Conservation (phyloP, 164 flowering plant species). For the Taxillus chinensis region DNA sequence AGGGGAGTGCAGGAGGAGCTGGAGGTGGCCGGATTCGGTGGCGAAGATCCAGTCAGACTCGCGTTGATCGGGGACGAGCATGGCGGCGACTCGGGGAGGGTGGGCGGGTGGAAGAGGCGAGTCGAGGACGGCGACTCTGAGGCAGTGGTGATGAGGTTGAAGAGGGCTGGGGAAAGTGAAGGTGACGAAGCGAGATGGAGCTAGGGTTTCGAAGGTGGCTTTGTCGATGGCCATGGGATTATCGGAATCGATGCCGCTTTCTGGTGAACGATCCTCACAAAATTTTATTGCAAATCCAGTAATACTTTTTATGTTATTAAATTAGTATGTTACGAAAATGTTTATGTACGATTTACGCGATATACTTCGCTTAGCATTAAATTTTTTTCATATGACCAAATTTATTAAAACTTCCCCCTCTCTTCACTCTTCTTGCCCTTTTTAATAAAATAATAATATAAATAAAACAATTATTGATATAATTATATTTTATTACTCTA, state of each 20-base stretch:
- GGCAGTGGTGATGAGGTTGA: slow-evolving; percentile 5
- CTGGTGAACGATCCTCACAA: too few relatives aligned
- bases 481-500: too few relatives aligned
- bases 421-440: too few relatives aligned
- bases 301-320: too few relatives aligned
- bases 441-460: too few relatives aligned
- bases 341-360: too few relatives aligned
- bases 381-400: too few relatives aligned
- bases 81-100: slow-evolving; percentile 48
- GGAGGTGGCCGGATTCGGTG: slow-evolving; percentile 64
- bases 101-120: slow-evolving; percentile 4
- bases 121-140: slow-evolving; percentile 1
- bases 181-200: slow-evolving; percentile 59
- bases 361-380: too few relatives aligned
- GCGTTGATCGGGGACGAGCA: slow-evolving; percentile 66
- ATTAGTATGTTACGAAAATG: too few relatives aligned
- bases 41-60: slow-evolving; percentile 84
- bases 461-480: too few relatives aligned
- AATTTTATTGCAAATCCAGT: too few relatives aligned
- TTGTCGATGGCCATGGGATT: slow-evolving; percentile 35
- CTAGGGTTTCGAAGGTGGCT: slow-evolving; percentile 45
- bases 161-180: slow-evolving; percentile 58
- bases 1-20: slow-evolving; percentile 49
- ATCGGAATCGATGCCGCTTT: not conserved
- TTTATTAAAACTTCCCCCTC: too few relatives aligned